Evolutionary conservation across 306 rosid species (phyloP), one percentile per base, ranked within the genome.

Genomic region (Quercus rubra): DNA sequence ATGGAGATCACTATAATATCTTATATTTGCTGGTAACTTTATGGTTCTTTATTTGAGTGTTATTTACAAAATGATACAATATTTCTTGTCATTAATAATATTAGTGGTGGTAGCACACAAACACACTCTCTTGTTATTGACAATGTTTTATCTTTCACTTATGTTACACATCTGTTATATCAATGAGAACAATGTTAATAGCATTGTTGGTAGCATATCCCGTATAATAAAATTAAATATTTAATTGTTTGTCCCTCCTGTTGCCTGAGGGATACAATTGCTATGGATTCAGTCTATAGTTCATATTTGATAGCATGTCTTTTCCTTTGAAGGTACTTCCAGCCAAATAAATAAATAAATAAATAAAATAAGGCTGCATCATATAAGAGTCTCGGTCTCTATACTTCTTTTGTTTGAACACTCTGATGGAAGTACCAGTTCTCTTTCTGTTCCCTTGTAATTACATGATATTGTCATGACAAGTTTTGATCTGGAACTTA

Each of bases 11-110:
- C 76, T 95, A 83, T 86, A 95, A 95, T 74, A 83, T 95, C 54
- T 86, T 95, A 88, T 91, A 91, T 75, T 87, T 95, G 87, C 92
- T 84, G 98, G 98, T 93, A 84, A 80, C 66, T 54, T 55, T 67
- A 63, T 74, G 19, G 19, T 63, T 68, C 61, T 19, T 17, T 33
- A 5, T 62, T 57, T 63, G 15, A 30, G 72, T 61, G 12, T 78
- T 10, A 19, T 21, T 79, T 71, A 38, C 71, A 30, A 75, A 59
- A 46, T 49, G 25, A 31, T 19, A 19, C 23, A 31, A 18, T 67
- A 31, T 67, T 67, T 67, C 71, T 67, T 33, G 1, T 67, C 49
- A 14, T 67, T 35, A 31, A n/a, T 19, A 31, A 67, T 67, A 67
- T 67, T 31, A 33, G 21, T 28, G 28, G 38, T 46, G 54, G 54